A percentile compares a stretch with the other conserved stretches of the same genome.
phyloP scores from a whole-genome alignment of 2,329 filamentous ascomycete species.

The Lecanosticta acicola region DNA sequence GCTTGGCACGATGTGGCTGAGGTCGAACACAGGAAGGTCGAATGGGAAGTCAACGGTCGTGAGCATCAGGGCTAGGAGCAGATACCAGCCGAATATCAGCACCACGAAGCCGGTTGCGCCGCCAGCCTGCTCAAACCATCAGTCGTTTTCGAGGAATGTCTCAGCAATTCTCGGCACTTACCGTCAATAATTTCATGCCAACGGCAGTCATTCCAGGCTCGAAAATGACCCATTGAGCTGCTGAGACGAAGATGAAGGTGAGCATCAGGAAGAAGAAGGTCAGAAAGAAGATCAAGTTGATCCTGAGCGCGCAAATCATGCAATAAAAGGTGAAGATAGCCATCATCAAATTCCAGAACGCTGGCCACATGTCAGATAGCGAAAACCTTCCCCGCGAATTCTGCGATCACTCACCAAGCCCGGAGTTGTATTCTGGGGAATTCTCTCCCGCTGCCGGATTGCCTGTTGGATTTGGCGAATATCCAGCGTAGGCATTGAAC shows the following conservation, averaged over 20 bases:
- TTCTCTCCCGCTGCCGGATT: conserved; percentile 5
- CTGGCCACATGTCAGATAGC: conserved; percentile 1
- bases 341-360: conserved; percentile 21
- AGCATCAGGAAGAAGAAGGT: conserved; percentile 20
- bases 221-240: conserved; percentile 13
- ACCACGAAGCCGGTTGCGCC: conserved; percentile 16
- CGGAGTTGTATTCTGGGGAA: conserved; percentile 13
- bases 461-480: conserved; percentile 8
- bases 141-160: background rate
- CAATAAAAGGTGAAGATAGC: conserved; percentile 19
- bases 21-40: conserved; percentile 19
- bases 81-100: conserved; percentile 20
- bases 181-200: conserved; percentile 5
- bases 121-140: conserved; percentile 9
- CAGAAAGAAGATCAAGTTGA: conserved; percentile 15
- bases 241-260: conserved; percentile 15
- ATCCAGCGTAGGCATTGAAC: conserved; percentile 16
- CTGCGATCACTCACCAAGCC: conserved; percentile 17
- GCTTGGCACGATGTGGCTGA: conserved; percentile 14
- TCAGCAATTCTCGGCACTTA: background rate
- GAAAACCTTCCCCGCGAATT: background rate
- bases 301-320: conserved; percentile 15
- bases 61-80: conserved; percentile 18
- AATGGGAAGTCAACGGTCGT: conserved; percentile 17
- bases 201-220: conserved; percentile 7